Evolutionary conservation across 768 basidiomycete species (phyloP).

Genomic region (Lyophyllum decastes): DNA sequence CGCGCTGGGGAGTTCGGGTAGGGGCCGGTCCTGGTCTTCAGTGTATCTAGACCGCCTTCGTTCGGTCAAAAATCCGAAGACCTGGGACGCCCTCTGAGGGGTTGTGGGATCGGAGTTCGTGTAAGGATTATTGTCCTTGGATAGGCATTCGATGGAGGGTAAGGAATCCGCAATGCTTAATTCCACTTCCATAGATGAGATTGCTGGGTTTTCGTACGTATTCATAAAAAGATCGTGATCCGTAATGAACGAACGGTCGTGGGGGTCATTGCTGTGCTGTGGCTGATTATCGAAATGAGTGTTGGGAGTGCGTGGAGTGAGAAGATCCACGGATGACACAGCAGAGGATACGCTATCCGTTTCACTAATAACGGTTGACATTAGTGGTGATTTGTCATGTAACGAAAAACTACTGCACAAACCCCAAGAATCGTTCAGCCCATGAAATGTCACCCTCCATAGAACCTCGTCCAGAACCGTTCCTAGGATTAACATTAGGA

Average conservation of each 20-base stretch:
- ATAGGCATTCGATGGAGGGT: conserved; percentile 24
- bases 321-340: conserved; percentile 49
- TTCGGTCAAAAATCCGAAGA: conserved; percentile 71
- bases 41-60: conserved; percentile 33
- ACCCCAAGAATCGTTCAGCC: conserved; percentile 79
- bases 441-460: conserved; percentile 80
- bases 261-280: conserved; percentile 25
- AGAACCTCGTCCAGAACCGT: conserved; percentile 29
- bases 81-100: conserved; percentile 70
- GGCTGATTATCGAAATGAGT: conserved; percentile 37
- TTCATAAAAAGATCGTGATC: conserved; percentile 48
- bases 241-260: conserved; percentile 43
- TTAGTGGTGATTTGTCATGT: not conserved
- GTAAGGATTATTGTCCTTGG: conserved; percentile 31
- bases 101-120: conserved; percentile 42
- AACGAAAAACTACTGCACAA: conserved; percentile 18
- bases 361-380: conserved; percentile 36
- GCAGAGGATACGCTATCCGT: conserved; percentile 41
- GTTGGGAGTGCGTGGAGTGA: conserved; percentile 52
- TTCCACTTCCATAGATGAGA: conserved; percentile 80
- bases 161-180: conserved; percentile 54
- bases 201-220: conserved; percentile 45
- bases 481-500: conserved; percentile 27
- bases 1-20: conserved; percentile 39
- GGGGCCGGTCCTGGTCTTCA: conserved; percentile 36